phyloP scores from a whole-genome alignment of 371 early-diverging fungal genomes.

The Haplosporangium sp. region DNA sequence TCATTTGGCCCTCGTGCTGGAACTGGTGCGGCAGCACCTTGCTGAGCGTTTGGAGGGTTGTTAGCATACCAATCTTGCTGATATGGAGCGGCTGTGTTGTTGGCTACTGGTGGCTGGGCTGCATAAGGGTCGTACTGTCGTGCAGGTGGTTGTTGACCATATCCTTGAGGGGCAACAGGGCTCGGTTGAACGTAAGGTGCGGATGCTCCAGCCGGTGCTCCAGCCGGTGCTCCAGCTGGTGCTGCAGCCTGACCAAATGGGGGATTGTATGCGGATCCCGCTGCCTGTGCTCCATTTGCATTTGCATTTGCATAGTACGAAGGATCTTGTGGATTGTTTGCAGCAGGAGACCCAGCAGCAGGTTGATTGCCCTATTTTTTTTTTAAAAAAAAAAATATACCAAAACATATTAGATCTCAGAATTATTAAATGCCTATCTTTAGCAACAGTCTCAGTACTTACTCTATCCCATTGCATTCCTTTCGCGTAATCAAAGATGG shows the following conservation, averaged over 20 bases:
- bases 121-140: conserved; percentile 36
- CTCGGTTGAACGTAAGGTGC: conserved; percentile 8
- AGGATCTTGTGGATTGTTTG: conserved; percentile 22
- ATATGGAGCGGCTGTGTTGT: conserved; percentile 21
- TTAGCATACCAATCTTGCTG: conserved; percentile 50
- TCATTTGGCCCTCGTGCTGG: conserved; percentile 36
- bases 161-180: conserved; percentile 16
- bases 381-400: conserved; percentile 3
- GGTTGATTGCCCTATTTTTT: conserved; percentile 27
- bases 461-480: conserved; percentile 56
- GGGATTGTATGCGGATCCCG: conserved; percentile 24
- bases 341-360: conserved; percentile 25
- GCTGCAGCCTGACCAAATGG: conserved; percentile 26
- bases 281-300: conserved; percentile 24
- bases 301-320: conserved; percentile 18
- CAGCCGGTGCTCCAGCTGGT: conserved; percentile 4
- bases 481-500: conserved; percentile 53
- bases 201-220: conserved; percentile 7
- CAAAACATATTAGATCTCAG: background rate
- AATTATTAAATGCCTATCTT: background rate
- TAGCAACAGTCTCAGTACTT: background rate
- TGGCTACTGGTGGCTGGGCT: conserved; percentile 24
- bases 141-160: conserved; percentile 21
- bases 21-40: conserved; percentile 10
- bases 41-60: conserved; percentile 16